Base-by-base conservation (phyloP, 768 basidiomycete species). In the Pisolithus tinctorius region DNA sequence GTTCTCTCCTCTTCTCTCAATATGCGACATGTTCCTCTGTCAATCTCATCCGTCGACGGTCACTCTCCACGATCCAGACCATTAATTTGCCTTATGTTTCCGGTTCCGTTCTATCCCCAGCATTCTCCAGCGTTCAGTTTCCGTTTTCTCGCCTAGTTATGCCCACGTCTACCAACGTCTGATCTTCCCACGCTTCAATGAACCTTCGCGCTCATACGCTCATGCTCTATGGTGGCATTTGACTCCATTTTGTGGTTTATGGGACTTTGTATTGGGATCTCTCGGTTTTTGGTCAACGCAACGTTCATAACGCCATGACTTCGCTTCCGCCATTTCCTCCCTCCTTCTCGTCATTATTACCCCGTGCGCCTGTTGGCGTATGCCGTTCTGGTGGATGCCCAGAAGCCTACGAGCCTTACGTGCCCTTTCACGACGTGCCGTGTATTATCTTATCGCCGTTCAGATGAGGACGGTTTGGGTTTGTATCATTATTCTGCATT, bases 401-500 rank as follows among this genome's bases (percentile, higher is more conserved):
- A 47, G 30, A 38, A 55, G 41, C 50, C n/a, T 14, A 69, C 66
- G 62, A 66, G 49, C 27, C 16, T 45, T 58, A 49, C 50, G 66
- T 59, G 66, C 55, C 46, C 47, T 42, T 34, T 65, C 50, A 69
- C 51, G 67, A 60, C 48, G 31, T 49, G 41, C 41, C 31, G 23
- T 66, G 62, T 66, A 64, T 67, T 58, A 47, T 55, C 43, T 51
- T 65, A 69, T 63, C 55, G 27, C 51, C 61, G 54, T 42, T 37
- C 39, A 13, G 23, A 36, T 55, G 30, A 38, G 30, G 56, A 60
- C 58, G 63, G 54, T 41, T 20, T 50, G 53, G 52, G 53, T 54
- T 34, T 69, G 67, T 69, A 69, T 67, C 63, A 57, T 68, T 69
- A 67, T 69, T 58, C 53, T 41, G 66, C 66, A 69, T 67, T 56